These are phyloP conservation scores for Heterobasidion annosum DNA, from an alignment of 1,284 basidiomycete species.

Conservation along the genomic window DNA sequence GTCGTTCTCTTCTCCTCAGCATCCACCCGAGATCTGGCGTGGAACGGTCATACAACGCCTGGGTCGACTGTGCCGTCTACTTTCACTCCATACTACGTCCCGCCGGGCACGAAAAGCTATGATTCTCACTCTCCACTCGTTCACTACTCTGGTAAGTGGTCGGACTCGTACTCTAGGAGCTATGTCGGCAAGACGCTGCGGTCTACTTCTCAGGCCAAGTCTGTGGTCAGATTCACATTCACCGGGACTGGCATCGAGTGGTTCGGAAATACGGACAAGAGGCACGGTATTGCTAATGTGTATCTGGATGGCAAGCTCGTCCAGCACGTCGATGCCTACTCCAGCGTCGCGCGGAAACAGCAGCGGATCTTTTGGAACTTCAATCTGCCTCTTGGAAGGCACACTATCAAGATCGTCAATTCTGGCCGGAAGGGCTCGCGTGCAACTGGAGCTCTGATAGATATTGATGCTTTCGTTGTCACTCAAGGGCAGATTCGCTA, in stretches of 20 bases:
- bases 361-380: slow-evolving; percentile 61
- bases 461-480: slow-evolving; percentile 63
- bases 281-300: slow-evolving; percentile 47
- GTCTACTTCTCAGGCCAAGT: slow-evolving; percentile 37
- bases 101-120: slow-evolving; percentile 61
- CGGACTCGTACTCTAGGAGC: slow-evolving; percentile 36
- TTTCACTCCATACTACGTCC: slow-evolving; percentile 64
- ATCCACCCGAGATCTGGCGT: slow-evolving; percentile 34
- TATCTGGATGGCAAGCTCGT: slow-evolving; percentile 46
- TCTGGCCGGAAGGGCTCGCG: slow-evolving; percentile 31
- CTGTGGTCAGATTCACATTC: slow-evolving; percentile 52
- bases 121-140: slow-evolving; percentile 58
- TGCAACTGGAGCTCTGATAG: slow-evolving; percentile 27
- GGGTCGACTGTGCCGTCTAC: slow-evolving; percentile 32
- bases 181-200: slow-evolving; percentile 44
- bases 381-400: slow-evolving; percentile 39
- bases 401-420: slow-evolving; percentile 58
- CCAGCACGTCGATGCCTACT: slow-evolving; percentile 38
- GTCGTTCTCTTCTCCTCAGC: not conserved
- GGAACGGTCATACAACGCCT: slow-evolving; percentile 56
- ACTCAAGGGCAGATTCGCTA: slow-evolving; percentile 25
- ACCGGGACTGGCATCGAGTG: slow-evolving; percentile 66
- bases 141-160: slow-evolving; percentile 53
- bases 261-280: slow-evolving; percentile 53
- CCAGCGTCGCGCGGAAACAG: slow-evolving; percentile 30